These are phyloP conservation scores for Stromatinia cepivora DNA, from an alignment of 2,329 filamentous ascomycete species.

Conservation along the genomic window DNA sequence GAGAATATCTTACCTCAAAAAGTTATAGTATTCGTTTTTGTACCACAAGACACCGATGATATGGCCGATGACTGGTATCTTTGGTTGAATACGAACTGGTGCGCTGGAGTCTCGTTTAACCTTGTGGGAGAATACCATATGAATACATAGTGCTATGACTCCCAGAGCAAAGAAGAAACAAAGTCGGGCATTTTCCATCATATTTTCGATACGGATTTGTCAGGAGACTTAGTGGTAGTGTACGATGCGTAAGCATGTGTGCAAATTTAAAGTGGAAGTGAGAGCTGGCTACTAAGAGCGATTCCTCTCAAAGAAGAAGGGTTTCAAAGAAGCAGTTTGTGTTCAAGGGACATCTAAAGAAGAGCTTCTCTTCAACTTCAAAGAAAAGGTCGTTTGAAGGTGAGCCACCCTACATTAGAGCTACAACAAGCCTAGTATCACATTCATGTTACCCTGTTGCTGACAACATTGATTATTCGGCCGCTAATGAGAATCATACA, in stretches of 20 bases:
- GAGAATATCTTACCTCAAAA: background rate
- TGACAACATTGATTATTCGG: too few species aligned
- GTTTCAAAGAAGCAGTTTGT: too few species aligned
- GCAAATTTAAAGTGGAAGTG: background rate
- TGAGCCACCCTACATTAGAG: too few species aligned
- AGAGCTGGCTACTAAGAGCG: background rate
- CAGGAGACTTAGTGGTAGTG: background rate
- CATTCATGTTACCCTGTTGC: too few species aligned
- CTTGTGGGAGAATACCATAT: background rate
- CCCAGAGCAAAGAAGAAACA: background rate
- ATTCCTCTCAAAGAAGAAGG: too few species aligned
- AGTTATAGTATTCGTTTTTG: constrained; percentile 6
- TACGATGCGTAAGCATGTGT: background rate
- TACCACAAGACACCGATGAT: background rate
- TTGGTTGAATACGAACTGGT: background rate
- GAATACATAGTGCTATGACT: background rate
- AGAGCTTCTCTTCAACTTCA: too few species aligned
- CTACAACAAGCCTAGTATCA: too few species aligned
- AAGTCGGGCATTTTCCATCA: background rate
- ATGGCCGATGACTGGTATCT: constrained; percentile 17
- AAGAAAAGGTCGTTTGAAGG: too few species aligned
- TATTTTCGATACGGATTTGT: background rate
- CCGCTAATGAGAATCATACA: too few species aligned
- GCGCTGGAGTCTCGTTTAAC: background rate
- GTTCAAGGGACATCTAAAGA: too few species aligned